Conservation (phyloP, 2,329 filamentous ascomycete species). For the Pseudogymnoascus sp. region DNA sequence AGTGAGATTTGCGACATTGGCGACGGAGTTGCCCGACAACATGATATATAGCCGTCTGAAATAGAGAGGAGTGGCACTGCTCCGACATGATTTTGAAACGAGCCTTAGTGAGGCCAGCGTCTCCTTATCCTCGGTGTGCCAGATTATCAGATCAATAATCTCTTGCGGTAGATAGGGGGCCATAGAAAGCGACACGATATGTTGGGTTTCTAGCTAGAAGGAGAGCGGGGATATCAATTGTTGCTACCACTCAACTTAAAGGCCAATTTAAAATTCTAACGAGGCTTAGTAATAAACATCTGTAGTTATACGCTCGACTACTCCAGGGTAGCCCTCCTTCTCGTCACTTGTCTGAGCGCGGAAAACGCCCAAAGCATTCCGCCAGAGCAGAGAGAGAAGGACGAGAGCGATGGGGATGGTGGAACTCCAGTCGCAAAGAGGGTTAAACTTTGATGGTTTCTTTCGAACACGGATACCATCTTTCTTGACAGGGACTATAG, state of each 20-base stretch:
- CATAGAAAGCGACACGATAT: background rate
- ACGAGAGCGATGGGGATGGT: too few species aligned
- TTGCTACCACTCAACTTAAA: background rate
- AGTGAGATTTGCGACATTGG: background rate
- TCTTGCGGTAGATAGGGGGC: background rate
- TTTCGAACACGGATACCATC: too few species aligned
- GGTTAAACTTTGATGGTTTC: too few species aligned
- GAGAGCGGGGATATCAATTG: background rate
- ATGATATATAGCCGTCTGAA: background rate
- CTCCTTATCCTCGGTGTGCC: background rate
- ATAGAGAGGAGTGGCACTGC: background rate
- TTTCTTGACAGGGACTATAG: too few species aligned
- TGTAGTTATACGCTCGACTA: background rate
- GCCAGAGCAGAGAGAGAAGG: too few species aligned
- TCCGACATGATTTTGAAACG: background rate
- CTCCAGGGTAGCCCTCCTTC: too few species aligned
- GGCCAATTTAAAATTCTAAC: background rate
- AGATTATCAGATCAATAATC: background rate
- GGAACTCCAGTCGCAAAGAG: too few species aligned
- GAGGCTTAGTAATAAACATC: background rate
- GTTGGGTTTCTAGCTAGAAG: background rate
- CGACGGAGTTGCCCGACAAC: background rate
- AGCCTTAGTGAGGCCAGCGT: background rate
- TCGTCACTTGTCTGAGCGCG: too few species aligned
- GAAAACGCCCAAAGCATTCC: too few species aligned